phyloP scores from a whole-genome alignment of 225 moss, liverwort and hornwort genomes.

The Neckera pumila region DNA sequence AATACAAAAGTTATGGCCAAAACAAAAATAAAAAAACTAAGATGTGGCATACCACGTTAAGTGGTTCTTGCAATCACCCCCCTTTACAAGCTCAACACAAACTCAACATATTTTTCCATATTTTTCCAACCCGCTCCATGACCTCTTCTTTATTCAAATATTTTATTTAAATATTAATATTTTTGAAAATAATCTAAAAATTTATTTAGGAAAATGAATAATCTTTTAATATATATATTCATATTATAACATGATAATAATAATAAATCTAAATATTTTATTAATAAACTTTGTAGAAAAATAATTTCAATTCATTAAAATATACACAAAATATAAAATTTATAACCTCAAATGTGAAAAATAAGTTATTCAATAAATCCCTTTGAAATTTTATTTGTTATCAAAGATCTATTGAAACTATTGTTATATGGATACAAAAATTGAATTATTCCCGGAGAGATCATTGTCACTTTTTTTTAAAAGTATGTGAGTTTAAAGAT shows the following conservation, averaged over 20 bases:
- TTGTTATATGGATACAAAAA: not conserved
- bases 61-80: too few relatives aligned
- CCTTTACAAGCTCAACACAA: not conserved
- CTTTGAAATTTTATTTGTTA: not conserved
- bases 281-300: too few relatives aligned
- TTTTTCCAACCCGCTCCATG: not conserved
- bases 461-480: too few relatives aligned
- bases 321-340: not conserved
- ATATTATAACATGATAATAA: not conserved
- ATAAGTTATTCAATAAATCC: not conserved
- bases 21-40: too few relatives aligned
- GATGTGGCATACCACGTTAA: too few relatives aligned
- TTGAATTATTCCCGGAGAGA: not conserved
- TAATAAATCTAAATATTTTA: too few relatives aligned
- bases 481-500: too few relatives aligned
- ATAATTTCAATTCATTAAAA: not conserved
- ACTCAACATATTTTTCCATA: not conserved
- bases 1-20: too few relatives aligned
- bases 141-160: rapidly evolving
- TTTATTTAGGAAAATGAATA: too few relatives aligned
- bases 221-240: not conserved
- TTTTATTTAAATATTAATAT: too few relatives aligned
- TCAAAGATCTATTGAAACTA: not conserved
- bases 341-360: rapidly evolving
- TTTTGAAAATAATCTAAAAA: too few relatives aligned